Evolutionary conservation across 352 stramenopile species (phyloP).

Genomic region (Phytopythium oedochilum): DNA sequence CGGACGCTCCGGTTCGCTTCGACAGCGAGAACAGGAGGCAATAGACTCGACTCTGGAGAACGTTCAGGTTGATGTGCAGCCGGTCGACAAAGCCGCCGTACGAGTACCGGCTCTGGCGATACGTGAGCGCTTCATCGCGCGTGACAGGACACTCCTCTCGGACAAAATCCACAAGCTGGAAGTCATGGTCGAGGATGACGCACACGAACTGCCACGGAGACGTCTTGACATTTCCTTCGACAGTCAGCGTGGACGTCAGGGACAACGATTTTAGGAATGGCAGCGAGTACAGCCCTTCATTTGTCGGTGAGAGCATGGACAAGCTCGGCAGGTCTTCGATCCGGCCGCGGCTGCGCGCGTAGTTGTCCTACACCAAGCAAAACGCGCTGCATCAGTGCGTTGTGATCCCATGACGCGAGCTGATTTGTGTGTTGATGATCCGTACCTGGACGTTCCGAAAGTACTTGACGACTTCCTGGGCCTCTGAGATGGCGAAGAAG

Average conservation of each 20-base stretch:
- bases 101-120: constrained; percentile 39
- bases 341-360: constrained; percentile 34
- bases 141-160: constrained; percentile 41
- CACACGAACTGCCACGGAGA: constrained; percentile 50
- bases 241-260: constrained; percentile 36
- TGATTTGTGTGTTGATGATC: no score
- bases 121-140: constrained; percentile 19
- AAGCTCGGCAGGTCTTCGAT: constrained; percentile 62
- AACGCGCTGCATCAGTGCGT: neutral
- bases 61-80: constrained; percentile 29
- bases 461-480: constrained; percentile 35
- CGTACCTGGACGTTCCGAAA: constrained; percentile 49
- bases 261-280: constrained; percentile 39
- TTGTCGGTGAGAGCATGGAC: constrained; percentile 40
- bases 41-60: constrained; percentile 35
- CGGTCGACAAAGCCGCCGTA: constrained; percentile 50
- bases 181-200: constrained; percentile 53
- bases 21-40: constrained; percentile 47
- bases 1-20: constrained; percentile 5
- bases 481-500: constrained; percentile 40
- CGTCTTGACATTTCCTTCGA: constrained; percentile 8
- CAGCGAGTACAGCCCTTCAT: constrained; percentile 35
- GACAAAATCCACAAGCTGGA: constrained; percentile 59
- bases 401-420: neutral
- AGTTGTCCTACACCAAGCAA: constrained; percentile 30